Evolutionary conservation across 208 protist species (phyloP).

Genomic region (Acanthamoeba castellanii): DNA sequence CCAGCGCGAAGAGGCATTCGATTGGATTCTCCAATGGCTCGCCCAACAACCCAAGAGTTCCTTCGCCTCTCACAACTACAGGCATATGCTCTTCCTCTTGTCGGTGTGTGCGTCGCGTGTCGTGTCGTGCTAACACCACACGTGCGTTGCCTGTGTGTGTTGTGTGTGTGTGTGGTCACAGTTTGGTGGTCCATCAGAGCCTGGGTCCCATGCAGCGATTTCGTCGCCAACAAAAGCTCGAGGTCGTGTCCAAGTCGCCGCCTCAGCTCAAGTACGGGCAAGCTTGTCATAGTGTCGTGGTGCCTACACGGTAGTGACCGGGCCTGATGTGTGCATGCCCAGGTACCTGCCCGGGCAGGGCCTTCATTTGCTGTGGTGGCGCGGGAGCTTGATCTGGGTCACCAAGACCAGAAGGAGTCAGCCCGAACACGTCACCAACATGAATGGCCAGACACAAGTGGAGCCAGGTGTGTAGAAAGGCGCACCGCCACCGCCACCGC

Average conservation of each 20-base stretch:
- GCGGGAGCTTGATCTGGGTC: constrained; percentile 20
- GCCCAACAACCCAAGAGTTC: constrained; percentile 23
- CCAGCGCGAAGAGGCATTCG: constrained; percentile 55
- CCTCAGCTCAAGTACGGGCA: constrained; percentile 18
- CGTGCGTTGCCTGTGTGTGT: background rate
- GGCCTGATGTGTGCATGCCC: background rate
- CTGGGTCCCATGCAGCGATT: constrained; percentile 66
- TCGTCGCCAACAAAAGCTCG: background rate
- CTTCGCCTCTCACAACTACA: constrained; percentile 56
- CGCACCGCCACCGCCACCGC: background rate
- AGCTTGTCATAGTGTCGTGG: background rate
- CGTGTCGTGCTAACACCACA: background rate
- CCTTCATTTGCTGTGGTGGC: constrained; percentile 31
- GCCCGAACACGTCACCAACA: background rate
- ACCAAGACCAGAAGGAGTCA: background rate
- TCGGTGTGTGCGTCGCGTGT: background rate
- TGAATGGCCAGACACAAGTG: constrained; percentile 5
- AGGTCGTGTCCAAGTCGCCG: constrained; percentile 38
- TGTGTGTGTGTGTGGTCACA: background rate
- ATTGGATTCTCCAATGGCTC: constrained; percentile 67
- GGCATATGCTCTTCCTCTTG: background rate
- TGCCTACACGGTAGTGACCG: background rate
- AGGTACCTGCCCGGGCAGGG: constrained; percentile 66
- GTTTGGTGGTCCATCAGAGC: constrained; percentile 71
- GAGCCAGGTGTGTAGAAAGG: constrained; percentile 19